phyloP scores from a whole-genome alignment of 805 yeast genomes.

The Metschnikowia shivogae region DNA sequence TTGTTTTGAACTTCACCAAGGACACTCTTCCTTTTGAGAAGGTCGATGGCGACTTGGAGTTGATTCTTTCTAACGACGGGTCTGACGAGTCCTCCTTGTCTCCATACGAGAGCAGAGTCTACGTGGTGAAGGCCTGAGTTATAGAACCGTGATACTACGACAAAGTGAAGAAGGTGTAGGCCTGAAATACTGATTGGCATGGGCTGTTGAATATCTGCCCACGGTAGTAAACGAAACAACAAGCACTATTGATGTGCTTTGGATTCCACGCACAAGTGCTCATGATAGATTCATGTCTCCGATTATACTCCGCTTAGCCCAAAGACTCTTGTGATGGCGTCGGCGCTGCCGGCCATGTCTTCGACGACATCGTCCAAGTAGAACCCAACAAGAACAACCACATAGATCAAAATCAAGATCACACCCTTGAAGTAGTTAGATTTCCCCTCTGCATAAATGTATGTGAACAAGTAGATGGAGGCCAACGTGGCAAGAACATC shows the following conservation, averaged over 20 bases:
- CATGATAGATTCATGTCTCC: no score
- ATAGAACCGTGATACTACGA: not conserved
- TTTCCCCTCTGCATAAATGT: slow-evolving; percentile 94
- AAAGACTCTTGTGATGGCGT: not conserved
- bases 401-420: slow-evolving; percentile 72
- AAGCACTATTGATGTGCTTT: no score
- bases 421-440: slow-evolving; percentile 95
- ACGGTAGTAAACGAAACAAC: no score
- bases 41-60: slow-evolving; percentile 24
- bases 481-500: slow-evolving; percentile 82
- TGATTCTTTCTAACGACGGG: slow-evolving; percentile 30
- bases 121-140: slow-evolving; percentile 18
- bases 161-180: no score
- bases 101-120: slow-evolving; percentile 46
- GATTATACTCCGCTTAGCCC: no score
- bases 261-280: no score
- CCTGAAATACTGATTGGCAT: not conserved
- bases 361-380: slow-evolving; percentile 51
- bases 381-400: slow-evolving; percentile 76
- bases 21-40: slow-evolving; percentile 23
- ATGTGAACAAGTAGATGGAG: slow-evolving; percentile 85
- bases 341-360: slow-evolving; percentile 12
- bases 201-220: no score
- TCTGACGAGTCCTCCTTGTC: slow-evolving; percentile 24
- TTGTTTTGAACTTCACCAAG: slow-evolving; percentile 23